Percentiles rank a stretch among this genome's conserved stretches.
These are phyloP conservation scores for Phytopythium chamaehyphon DNA, from an alignment of 352 stramenopile species.

Conservation along the genomic window DNA sequence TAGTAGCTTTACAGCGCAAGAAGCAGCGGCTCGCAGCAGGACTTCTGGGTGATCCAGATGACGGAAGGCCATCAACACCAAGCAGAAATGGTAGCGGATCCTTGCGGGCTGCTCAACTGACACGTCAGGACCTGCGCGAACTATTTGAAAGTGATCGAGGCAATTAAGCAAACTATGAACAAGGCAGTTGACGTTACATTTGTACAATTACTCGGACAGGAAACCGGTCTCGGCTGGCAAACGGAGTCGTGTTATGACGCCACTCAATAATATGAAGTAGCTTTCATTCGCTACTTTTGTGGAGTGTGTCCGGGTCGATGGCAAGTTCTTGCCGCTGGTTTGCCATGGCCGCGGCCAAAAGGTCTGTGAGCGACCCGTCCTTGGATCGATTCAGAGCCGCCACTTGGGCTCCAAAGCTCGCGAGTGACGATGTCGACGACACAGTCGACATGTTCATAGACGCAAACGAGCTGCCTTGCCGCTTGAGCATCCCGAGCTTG, in stretches of 20 bases:
- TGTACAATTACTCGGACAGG: too few relatives aligned
- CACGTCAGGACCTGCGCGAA: constrained; percentile 6
- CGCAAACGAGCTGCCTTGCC: constrained; percentile 30
- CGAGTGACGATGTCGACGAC: constrained; percentile 38
- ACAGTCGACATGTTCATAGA: constrained; percentile 44
- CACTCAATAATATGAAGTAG: constrained; percentile 8
- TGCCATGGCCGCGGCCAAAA: constrained; percentile 25
- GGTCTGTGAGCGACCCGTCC: constrained; percentile 19
- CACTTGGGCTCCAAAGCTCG: constrained; percentile 34
- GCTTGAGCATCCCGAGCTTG: constrained; percentile 11
- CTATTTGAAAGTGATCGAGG: constrained; percentile 2
- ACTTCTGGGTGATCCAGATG: constrained; percentile 49
- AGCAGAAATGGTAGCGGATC: too few relatives aligned
- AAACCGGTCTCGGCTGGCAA: neutral
- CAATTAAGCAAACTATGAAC: too few relatives aligned
- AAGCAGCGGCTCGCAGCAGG: constrained; percentile 80
- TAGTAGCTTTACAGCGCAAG: constrained; percentile 85
- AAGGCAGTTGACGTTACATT: too few relatives aligned
- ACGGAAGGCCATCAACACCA: neutral
- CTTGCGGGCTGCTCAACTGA: neutral
- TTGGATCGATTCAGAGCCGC: constrained; percentile 32
- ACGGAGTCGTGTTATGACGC: neutral
- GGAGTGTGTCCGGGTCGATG: neutral
- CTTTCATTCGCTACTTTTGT: constrained; percentile 3
- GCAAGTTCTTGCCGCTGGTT: constrained; percentile 26